Percentiles rank a stretch among this genome's conserved stretches.
Evolutionary conservation across 345 rosid species (phyloP).

Genomic region (Atalantia buxifolia): DNA sequence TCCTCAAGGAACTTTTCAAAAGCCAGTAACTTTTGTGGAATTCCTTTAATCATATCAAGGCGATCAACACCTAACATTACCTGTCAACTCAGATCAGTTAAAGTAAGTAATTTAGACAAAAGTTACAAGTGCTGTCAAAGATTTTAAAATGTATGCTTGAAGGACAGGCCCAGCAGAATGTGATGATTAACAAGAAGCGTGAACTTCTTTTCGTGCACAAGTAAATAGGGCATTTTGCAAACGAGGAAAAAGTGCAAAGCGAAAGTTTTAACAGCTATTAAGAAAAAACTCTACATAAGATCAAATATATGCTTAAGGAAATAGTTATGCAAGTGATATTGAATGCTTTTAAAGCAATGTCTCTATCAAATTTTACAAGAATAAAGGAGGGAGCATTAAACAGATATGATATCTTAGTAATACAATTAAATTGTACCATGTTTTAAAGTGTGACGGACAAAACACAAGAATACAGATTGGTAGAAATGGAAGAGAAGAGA

Average conservation of each 20-base stretch:
- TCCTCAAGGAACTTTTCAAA: conserved; percentile 99
- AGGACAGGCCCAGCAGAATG: neutral
- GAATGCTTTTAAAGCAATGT: neutral
- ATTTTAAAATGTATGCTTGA: neutral
- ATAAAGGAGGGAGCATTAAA: neutral
- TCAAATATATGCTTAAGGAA: neutral
- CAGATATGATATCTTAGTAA: neutral
- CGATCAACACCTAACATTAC: conserved; percentile 99
- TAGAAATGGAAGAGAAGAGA: too few relatives aligned
- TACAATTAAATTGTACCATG: neutral
- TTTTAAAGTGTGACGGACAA: too few relatives aligned
- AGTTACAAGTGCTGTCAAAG: neutral
- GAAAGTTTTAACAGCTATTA: neutral
- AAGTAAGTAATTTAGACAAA: conserved; percentile 4
- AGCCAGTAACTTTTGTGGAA: conserved; percentile 98
- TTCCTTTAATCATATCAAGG: conserved; percentile 99
- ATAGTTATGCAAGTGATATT: neutral
- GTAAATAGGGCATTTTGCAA: neutral
- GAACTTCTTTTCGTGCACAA: neutral
- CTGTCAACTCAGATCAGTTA: conserved; percentile 34
- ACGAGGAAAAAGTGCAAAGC: neutral
- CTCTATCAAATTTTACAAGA: neutral
- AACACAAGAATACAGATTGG: too few relatives aligned
- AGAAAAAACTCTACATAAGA: neutral
- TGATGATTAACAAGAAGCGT: neutral